Conservation (phyloP, 768 basidiomycete species). For the Trametes villosa region DNA sequence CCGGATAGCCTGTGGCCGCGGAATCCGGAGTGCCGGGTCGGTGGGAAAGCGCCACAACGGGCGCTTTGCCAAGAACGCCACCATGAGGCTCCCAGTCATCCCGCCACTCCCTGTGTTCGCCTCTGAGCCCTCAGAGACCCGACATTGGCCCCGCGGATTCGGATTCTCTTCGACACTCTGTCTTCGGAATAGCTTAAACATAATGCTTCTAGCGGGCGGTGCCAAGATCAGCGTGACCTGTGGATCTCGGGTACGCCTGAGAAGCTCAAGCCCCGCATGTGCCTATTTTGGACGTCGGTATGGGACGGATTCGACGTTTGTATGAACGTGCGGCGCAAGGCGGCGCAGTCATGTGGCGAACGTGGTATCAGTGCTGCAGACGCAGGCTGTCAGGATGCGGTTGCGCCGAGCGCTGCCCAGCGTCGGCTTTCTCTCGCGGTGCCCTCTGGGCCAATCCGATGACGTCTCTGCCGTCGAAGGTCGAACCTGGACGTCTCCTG, state of each 20-base stretch:
- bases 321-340: neutral
- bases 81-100: neutral
- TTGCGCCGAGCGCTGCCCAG: neutral
- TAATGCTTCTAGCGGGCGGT: neutral
- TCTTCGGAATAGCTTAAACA: neutral
- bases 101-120: neutral
- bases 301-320: constrained; percentile 2
- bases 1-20: too few species aligned
- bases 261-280: constrained; percentile 11
- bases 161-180: neutral
- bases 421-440: neutral
- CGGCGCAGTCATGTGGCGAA: constrained; percentile 14
- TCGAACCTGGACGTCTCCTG: too few species aligned
- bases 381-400: too few species aligned
- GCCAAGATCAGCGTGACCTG: neutral
- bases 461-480: neutral
- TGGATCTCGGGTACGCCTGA: constrained; percentile 2
- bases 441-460: neutral
- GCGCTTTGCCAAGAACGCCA: neutral
- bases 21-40: too few species aligned
- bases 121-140: neutral
- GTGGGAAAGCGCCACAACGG: neutral
- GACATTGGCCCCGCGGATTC: neutral
- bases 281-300: constrained; percentile 1
- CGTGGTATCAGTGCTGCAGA: neutral